Evolutionary conservation across 768 basidiomycete genomes (phyloP).

Genomic region (Lentinula sp.): DNA sequence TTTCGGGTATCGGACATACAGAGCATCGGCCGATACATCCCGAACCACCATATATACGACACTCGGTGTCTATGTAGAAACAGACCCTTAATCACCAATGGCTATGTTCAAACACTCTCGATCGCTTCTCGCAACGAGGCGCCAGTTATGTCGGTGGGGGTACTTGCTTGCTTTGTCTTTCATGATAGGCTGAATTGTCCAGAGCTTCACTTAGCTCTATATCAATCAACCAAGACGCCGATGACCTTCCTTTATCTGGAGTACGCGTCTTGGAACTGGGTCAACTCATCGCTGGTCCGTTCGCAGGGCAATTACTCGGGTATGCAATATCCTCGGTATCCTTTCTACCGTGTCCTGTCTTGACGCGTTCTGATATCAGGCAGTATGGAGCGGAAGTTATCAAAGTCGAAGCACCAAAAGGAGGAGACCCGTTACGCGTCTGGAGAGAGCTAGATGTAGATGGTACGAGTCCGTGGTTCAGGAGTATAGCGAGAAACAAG

Average conservation of each 20-base stretch:
- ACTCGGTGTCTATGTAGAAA: not conserved
- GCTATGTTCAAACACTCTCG: not conserved
- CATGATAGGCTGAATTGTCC: not conserved
- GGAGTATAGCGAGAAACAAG: constrained; percentile 68
- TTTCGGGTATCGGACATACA: not conserved
- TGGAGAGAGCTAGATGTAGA: constrained; percentile 70
- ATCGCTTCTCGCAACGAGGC: not conserved
- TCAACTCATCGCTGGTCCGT: constrained; percentile 67
- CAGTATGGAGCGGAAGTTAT: constrained; percentile 72
- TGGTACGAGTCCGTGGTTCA: constrained; percentile 70
- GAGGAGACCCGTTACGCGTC: constrained; percentile 62
- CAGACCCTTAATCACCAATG: not conserved
- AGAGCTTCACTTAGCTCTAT: not conserved
- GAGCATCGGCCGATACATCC: not conserved
- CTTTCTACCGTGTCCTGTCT: not conserved
- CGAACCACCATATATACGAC: not conserved
- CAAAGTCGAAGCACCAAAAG: constrained; percentile 60
- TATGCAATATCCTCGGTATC: constrained; percentile 18
- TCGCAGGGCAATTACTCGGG: constrained; percentile 69
- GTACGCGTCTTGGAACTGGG: constrained; percentile 65
- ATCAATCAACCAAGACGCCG: constrained; percentile 11
- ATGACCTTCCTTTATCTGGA: constrained; percentile 51
- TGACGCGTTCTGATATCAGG: constrained; percentile 21
- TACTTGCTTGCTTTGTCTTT: not conserved
- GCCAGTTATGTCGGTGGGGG: not conserved